These are phyloP conservation scores for Hibiscus trionum DNA, from an alignment of 345 rosid species.

Conservation along the genomic window DNA sequence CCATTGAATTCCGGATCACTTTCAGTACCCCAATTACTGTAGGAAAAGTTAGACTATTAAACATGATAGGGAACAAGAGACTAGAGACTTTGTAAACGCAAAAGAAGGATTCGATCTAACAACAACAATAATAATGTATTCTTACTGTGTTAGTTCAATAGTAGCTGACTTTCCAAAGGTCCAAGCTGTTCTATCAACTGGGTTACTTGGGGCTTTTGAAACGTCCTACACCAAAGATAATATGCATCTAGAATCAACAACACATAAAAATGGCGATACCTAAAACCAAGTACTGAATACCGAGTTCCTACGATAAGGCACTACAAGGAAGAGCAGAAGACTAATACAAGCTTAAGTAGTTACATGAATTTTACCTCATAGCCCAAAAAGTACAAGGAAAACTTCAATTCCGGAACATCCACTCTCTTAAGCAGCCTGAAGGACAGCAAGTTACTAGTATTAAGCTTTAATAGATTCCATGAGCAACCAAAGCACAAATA, in stretches of 20 bases:
- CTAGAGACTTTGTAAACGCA: neutral
- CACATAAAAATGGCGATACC: neutral
- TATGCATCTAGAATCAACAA: neutral
- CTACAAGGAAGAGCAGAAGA: neutral
- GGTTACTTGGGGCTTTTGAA: conserved; percentile 61
- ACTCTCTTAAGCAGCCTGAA: conserved; percentile 77
- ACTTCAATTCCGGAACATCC: conserved; percentile 87
- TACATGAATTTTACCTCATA: conserved; percentile 55
- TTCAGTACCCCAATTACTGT: conserved; percentile 97
- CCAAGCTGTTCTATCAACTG: conserved; percentile 81
- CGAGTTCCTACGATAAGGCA: neutral
- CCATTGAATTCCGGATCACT: conserved; percentile 84
- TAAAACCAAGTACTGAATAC: neutral
- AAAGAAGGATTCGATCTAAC: neutral
- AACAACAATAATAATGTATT: neutral
- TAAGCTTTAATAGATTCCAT: conserved; percentile 12
- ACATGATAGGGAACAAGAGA: neutral
- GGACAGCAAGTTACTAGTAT: neutral
- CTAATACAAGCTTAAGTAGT: neutral
- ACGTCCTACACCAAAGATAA: conserved; percentile 41
- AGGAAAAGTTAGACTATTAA: conserved; percentile 16
- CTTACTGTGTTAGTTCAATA: conserved; percentile 86
- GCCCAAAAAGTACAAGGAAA: conserved; percentile 81
- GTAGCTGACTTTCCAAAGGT: conserved; percentile 73
- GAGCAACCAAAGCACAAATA: neutral